A percentile compares a stretch with the other conserved stretches of the same genome.
Evolutionary conservation across 2,329 filamentous ascomycete species (phyloP).

Genomic region (Huntiella abstrusa): DNA sequence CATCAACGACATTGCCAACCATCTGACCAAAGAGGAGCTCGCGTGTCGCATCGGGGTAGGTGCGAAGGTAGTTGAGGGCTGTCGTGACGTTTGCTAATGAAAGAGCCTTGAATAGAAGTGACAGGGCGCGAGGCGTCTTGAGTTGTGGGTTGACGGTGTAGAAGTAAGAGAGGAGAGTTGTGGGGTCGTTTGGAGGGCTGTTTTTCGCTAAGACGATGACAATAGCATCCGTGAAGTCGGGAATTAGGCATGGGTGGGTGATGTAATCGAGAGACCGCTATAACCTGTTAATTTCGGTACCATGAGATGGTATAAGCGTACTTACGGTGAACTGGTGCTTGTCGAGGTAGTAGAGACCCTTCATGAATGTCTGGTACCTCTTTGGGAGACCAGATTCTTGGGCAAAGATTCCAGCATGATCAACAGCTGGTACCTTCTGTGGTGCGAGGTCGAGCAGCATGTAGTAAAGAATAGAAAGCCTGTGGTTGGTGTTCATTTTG

Average conservation of each 20-base stretch:
- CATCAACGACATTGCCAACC: slow-evolving; percentile 36
- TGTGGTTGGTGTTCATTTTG: slow-evolving; percentile 51
- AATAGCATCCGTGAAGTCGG: slow-evolving; percentile 72
- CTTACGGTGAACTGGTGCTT: slow-evolving; percentile 45
- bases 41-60: slow-evolving; percentile 41
- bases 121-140: slow-evolving; percentile 40
- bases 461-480: slow-evolving; percentile 70
- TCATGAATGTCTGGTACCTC: slow-evolving; percentile 64
- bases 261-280: slow-evolving; percentile 55
- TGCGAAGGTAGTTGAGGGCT: slow-evolving; percentile 54
- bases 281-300: neutral
- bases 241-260: slow-evolving; percentile 58
- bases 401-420: slow-evolving; percentile 38
- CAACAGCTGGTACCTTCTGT: slow-evolving; percentile 25
- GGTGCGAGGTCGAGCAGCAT: slow-evolving; percentile 53
- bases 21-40: slow-evolving; percentile 48
- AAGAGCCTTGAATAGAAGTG: slow-evolving; percentile 51
- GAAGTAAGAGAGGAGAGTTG: slow-evolving; percentile 59
- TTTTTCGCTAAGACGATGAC: slow-evolving; percentile 47
- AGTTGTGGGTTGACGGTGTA: slow-evolving; percentile 56
- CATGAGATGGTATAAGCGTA: neutral
- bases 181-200: slow-evolving; percentile 38
- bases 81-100: slow-evolving; percentile 49
- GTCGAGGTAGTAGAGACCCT: slow-evolving; percentile 68
- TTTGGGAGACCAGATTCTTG: slow-evolving; percentile 45